Base-by-base conservation (phyloP, 345 rosid genomes). In the Citrus inodora region DNA sequence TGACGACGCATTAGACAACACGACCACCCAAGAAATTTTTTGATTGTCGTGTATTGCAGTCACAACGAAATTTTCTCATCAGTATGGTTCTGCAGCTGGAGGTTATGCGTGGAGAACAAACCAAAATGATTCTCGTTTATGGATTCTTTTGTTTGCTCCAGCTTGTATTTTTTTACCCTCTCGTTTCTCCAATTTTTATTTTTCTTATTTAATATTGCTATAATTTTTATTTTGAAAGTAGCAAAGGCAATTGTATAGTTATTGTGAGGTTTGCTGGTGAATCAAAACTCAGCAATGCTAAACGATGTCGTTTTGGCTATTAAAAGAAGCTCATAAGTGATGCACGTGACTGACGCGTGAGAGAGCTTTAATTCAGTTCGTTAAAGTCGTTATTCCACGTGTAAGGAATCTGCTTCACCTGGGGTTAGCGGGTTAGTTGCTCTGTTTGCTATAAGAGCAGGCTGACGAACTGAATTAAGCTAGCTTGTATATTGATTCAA, bases 1-100 rank as follows among this genome's bases (percentile, higher is more conserved):
- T 87, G 93, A 92, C 86, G 88, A 91, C 80, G 71, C 92, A 74
- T 91, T 95, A 75, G 97, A 95, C 83, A 88, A 82, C 42, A 91
- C 91, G 28, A 90, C 92, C 28, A 71, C 83, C 63, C 21, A 81
- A n/a, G 82, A 84, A 75, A 87, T 14, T 17, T 51, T 14, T 13
- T 16, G 56, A 51, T 51, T 51, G 56, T 51, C 21, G 59, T 67
- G 24, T n/a, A n/a, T 82, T 77, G 58, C 88, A 90, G 94, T 81
- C 25, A 78, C 79, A 69, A 73, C 25, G 6, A 79, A 22, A 51
- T 75, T 67, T 73, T 81, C 79, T 28, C 22, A 74, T 80, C 82
- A 70, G 33, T 76, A 64, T 79, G 84, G 71, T 67, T 78, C 22
- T 42, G 79, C 76, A 80, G 68, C 22, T 42, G 80, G 78, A 81